Conservation (phyloP, 345 rosid species). For the Iberis pinnata region DNA sequence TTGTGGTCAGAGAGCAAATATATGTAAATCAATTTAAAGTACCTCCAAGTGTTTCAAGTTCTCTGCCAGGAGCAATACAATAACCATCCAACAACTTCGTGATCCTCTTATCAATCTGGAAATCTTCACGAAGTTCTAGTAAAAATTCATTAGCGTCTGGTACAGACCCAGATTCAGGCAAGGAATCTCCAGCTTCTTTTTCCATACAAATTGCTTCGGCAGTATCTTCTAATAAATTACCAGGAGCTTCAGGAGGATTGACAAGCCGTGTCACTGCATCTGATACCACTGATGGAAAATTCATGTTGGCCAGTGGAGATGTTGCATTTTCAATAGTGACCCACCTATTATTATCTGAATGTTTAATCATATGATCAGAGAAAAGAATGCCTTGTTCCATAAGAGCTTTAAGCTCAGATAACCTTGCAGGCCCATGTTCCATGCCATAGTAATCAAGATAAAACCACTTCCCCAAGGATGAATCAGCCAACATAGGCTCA, state of each 20-base stretch:
- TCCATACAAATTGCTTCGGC: slow-evolving; percentile 31
- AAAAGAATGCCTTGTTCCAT: slow-evolving; percentile 73
- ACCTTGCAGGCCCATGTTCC: slow-evolving; percentile 79
- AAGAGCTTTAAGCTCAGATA: slow-evolving; percentile 68
- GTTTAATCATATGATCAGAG: slow-evolving; percentile 90
- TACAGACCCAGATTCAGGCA: slow-evolving; percentile 23
- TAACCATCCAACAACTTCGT: slow-evolving; percentile 65
- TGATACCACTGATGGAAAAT: slow-evolving; percentile 41
- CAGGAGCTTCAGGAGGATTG: slow-evolving; percentile 95
- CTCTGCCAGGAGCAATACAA: slow-evolving; percentile 60
- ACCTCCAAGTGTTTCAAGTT: slow-evolving; percentile 85
- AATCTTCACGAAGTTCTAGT: slow-evolving; percentile 43
- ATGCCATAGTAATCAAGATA: slow-evolving; percentile 83
- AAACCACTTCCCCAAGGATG: slow-evolving; percentile 77
- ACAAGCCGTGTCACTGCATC: slow-evolving; percentile 68
- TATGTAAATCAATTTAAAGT: too few species aligned
- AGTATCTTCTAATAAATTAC: slow-evolving; percentile 64
- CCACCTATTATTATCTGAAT: slow-evolving; percentile 83
- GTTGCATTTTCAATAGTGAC: slow-evolving; percentile 91
- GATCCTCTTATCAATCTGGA: slow-evolving; percentile 65
- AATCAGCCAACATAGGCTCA: slow-evolving; percentile 49
- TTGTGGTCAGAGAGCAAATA: not conserved
- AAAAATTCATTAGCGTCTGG: slow-evolving; percentile 26
- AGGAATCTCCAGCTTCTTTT: slow-evolving; percentile 35
- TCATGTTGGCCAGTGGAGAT: slow-evolving; percentile 58